Evolutionary conservation across 805 yeast species (phyloP).

Genomic region (Teunomyces stri): DNA sequence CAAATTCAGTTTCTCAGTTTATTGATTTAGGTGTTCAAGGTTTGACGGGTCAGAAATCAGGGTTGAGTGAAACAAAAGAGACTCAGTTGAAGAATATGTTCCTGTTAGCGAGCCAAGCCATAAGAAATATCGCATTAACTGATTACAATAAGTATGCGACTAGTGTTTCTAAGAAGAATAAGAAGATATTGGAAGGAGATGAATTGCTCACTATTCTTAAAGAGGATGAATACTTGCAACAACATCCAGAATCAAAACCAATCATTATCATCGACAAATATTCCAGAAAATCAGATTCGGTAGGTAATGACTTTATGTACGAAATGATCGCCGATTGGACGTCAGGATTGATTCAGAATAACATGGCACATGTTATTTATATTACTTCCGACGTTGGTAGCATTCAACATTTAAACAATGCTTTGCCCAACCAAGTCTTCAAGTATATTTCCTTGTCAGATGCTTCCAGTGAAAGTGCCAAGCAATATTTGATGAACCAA

Average conservation of each 20-base stretch:
- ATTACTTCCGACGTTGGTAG: conserved; percentile 84
- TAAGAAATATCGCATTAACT: conserved; percentile 55
- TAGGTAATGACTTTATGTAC: conserved; percentile 62
- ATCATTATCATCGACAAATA: conserved; percentile 80
- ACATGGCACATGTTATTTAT: conserved; percentile 85
- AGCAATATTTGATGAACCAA: conserved; percentile 62
- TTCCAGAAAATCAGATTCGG: conserved; percentile 46
- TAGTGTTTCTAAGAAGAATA: conserved; percentile 17
- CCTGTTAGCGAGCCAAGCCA: conserved; percentile 65
- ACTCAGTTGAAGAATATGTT: conserved; percentile 79
- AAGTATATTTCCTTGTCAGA: conserved; percentile 73
- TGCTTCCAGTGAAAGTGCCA: conserved; percentile 72
- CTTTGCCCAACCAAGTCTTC: conserved; percentile 86
- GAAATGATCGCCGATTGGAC: conserved; percentile 88
- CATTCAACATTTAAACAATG: conserved; percentile 59
- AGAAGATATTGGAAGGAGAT: conserved; percentile 19
- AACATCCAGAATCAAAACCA: conserved; percentile 82
- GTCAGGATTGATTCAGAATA: conserved; percentile 67
- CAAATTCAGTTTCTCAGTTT: conserved; percentile 73
- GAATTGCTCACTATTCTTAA: conserved; percentile 41
- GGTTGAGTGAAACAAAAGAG: conserved; percentile 80
- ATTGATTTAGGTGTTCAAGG: conserved; percentile 87
- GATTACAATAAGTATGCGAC: conserved; percentile 30
- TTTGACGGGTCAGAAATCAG: conserved; percentile 90
- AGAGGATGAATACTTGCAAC: conserved; percentile 81